Conservation (phyloP, 2,329 filamentous ascomycete genomes). For the Nigrospora sphaerica region DNA sequence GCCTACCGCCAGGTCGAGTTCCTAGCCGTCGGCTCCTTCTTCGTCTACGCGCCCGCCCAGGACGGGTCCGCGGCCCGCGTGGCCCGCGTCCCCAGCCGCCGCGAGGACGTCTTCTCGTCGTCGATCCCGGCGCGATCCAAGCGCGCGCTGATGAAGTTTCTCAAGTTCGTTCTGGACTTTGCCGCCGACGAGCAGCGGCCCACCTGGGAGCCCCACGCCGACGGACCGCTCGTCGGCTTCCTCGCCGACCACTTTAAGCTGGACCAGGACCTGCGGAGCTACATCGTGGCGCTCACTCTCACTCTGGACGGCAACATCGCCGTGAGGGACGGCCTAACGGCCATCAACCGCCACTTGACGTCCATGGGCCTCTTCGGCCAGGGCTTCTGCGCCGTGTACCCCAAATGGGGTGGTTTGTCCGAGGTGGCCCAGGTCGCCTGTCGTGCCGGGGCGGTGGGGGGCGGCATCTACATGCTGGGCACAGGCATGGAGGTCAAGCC, state of each 20-base stretch:
- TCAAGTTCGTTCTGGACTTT: constrained; percentile 77
- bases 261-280: constrained; percentile 59
- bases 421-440: constrained; percentile 90
- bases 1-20: constrained; percentile 90
- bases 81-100: constrained; percentile 73
- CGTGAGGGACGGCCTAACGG: constrained; percentile 59
- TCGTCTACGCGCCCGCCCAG: constrained; percentile 52
- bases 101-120: constrained; percentile 85
- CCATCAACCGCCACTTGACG: constrained; percentile 71
- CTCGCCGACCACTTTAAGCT: constrained; percentile 58
- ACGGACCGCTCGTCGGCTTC: constrained; percentile 50
- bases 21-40: constrained; percentile 87
- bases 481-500: constrained; percentile 48
- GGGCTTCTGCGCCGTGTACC: constrained; percentile 82
- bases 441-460: constrained; percentile 83
- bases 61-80: constrained; percentile 31
- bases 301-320: constrained; percentile 58
- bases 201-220: constrained; percentile 51
- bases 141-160: constrained; percentile 83
- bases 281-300: constrained; percentile 61
- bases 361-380: constrained; percentile 85
- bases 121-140: constrained; percentile 75
- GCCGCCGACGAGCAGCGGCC: constrained; percentile 48
- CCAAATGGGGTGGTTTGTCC: constrained; percentile 86
- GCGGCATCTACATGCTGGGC: constrained; percentile 81